phyloP scores from a whole-genome alignment of 148 eudicot genomes.

The Silene conica region DNA sequence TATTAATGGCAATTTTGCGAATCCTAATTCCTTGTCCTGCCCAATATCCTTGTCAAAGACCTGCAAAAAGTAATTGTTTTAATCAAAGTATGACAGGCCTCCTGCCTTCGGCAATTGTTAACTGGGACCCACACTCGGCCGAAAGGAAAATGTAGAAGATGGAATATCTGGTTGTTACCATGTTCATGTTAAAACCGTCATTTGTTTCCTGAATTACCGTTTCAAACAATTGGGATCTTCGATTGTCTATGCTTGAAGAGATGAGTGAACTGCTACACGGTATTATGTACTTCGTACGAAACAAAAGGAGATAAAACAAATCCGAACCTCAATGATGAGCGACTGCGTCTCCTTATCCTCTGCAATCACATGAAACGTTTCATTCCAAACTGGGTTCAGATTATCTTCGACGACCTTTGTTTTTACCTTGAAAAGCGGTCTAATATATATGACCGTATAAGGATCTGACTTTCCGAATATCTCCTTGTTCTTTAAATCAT shows the following conservation, averaged over 20 bases:
- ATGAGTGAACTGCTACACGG: too few species aligned
- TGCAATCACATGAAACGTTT: slow-evolving; percentile 74
- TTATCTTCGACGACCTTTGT: slow-evolving; percentile 76
- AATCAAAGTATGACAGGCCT: slow-evolving; percentile 8
- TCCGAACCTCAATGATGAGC: slow-evolving; percentile 70
- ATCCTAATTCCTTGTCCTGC: slow-evolving; percentile 79
- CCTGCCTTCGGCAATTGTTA: neutral
- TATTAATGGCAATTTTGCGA: slow-evolving; percentile 57
- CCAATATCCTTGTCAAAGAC: slow-evolving; percentile 90
- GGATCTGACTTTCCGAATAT: slow-evolving; percentile 98
- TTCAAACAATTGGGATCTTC: too few species aligned
- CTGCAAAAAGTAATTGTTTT: slow-evolving; percentile 35
- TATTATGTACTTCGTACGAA: neutral
- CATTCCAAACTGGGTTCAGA: slow-evolving; percentile 90
- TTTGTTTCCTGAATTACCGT: neutral
- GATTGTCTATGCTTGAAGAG: too few species aligned
- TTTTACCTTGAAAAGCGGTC: slow-evolving; percentile 82
- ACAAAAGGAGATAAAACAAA: neutral
- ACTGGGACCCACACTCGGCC: neutral
- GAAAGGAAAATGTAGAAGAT: neutral
- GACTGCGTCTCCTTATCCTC: slow-evolving; percentile 97
- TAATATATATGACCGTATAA: slow-evolving; percentile 57
- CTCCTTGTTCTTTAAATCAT: slow-evolving; percentile 82
- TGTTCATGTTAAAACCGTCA: neutral
- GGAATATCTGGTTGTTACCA: neutral